phyloP scores from a whole-genome alignment of 768 basidiomycete genomes.

The Macrocybe gigantea region DNA sequence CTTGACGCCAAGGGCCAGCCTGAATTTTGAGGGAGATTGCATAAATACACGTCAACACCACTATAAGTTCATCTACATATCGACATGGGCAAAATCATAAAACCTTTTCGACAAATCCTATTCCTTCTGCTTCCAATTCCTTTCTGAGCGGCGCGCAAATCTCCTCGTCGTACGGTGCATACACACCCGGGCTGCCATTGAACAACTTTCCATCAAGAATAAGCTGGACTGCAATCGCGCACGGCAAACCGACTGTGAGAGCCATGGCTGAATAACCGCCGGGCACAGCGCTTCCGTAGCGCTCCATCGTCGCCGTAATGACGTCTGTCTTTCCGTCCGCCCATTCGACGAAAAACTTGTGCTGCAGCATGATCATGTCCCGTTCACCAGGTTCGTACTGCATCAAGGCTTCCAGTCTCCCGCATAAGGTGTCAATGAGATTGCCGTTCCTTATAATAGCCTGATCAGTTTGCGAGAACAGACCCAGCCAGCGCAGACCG shows the following conservation, averaged over 20 bases:
- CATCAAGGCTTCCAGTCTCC: slow-evolving; percentile 86
- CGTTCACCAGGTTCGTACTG: slow-evolving; percentile 86
- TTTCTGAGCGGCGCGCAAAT: slow-evolving; percentile 72
- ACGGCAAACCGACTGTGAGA: slow-evolving; percentile 84
- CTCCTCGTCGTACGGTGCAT: slow-evolving; percentile 82
- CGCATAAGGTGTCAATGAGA: slow-evolving; percentile 92
- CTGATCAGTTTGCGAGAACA: slow-evolving; percentile 65
- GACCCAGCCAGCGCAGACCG: slow-evolving; percentile 89
- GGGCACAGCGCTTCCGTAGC: slow-evolving; percentile 62
- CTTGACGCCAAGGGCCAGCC: no score
- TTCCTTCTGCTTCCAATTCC: slow-evolving; percentile 65
- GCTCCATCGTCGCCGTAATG: slow-evolving; percentile 85
- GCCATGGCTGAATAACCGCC: slow-evolving; percentile 89
- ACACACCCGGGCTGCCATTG: slow-evolving; percentile 62
- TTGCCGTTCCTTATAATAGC: slow-evolving; percentile 61
- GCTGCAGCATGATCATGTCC: slow-evolving; percentile 96
- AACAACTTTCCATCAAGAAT: slow-evolving; percentile 79
- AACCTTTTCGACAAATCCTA: slow-evolving; percentile 66
- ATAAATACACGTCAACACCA: no score
- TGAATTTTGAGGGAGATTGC: no score
- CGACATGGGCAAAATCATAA: slow-evolving; percentile 30
- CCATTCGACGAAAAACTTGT: slow-evolving; percentile 94
- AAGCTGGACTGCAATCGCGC: slow-evolving; percentile 89
- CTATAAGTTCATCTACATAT: no score
- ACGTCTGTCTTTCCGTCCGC: slow-evolving; percentile 68